Percentiles rank a stretch among this genome's conserved stretches.
phyloP scores from a whole-genome alignment of 2,329 filamentous ascomycete genomes.

The Capronia americana region DNA sequence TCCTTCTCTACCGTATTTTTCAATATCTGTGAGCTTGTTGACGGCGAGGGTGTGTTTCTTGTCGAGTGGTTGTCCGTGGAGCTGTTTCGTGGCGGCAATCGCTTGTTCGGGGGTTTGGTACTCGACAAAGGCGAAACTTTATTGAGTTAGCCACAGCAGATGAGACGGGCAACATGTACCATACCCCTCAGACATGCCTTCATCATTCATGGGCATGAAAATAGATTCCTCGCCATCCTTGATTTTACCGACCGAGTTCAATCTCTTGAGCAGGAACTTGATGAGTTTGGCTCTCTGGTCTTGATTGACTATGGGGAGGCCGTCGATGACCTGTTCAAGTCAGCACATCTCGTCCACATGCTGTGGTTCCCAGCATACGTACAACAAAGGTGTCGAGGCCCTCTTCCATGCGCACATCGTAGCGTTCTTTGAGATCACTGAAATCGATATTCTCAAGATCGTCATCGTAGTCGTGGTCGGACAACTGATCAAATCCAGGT shows the following conservation, averaged over 20 bases:
- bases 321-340: slow-evolving; percentile 74
- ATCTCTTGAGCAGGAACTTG: slow-evolving; percentile 94
- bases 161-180: slow-evolving; percentile 39
- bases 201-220: slow-evolving; percentile 90
- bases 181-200: slow-evolving; percentile 85
- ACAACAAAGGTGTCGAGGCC: slow-evolving; percentile 90
- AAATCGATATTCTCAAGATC: slow-evolving; percentile 95
- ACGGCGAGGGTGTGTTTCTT: slow-evolving; percentile 95
- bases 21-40: slow-evolving; percentile 98
- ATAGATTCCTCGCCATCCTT: slow-evolving; percentile 84
- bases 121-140: slow-evolving; percentile 94
- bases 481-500: slow-evolving; percentile 88
- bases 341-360: slow-evolving; percentile 2
- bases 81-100: slow-evolving; percentile 82
- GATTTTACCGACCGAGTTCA: slow-evolving; percentile 74
- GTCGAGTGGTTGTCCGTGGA: slow-evolving; percentile 86
- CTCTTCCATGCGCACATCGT: slow-evolving; percentile 93
- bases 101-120: slow-evolving; percentile 91
- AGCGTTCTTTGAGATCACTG: slow-evolving; percentile 88
- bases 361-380: slow-evolving; percentile 12
- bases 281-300: slow-evolving; percentile 92
- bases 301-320: slow-evolving; percentile 84
- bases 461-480: slow-evolving; percentile 87
- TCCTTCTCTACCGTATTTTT: slow-evolving; percentile 92
- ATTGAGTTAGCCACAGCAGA: neutral